Percentiles rank a stretch among this genome's conserved stretches.
Conservation (phyloP, 169 alveolate genomes). For the Plasmodium reichenowi region DNA sequence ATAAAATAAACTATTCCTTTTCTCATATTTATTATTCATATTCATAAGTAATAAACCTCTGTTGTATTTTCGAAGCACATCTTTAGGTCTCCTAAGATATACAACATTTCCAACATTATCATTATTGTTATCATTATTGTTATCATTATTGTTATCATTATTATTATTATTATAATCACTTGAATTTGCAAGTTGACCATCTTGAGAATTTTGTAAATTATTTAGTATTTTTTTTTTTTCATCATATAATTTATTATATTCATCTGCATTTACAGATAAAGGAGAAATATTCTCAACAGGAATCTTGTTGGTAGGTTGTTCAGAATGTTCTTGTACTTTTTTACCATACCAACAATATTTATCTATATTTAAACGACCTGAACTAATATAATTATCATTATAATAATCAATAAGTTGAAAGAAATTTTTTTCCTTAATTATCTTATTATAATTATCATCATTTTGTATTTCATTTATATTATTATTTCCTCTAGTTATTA, state of each 20-base stretch:
- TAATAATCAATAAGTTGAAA: conserved; percentile 30
- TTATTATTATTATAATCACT: not conserved
- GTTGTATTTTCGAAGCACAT: not conserved
- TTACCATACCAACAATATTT: conserved; percentile 71
- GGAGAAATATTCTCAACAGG: conserved; percentile 45
- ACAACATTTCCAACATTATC: no score
- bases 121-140: not conserved
- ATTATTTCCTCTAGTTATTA: no score
- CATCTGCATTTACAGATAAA: conserved; percentile 16
- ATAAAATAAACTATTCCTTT: conserved; percentile 41
- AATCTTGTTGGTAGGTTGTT: conserved; percentile 49
- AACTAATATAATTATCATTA: conserved; percentile 39
- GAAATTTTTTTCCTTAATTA: not conserved
- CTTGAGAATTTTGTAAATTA: not conserved
- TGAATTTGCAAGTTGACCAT: not conserved
- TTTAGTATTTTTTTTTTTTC: not conserved
- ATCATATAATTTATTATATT: conserved; percentile 19
- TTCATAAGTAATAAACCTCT: not conserved
- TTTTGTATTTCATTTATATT: not conserved
- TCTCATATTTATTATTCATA: conserved; percentile 9
- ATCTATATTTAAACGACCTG: conserved; percentile 1
- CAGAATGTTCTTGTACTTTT: conserved; percentile 16
- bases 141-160: not conserved
- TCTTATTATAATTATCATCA: not conserved
- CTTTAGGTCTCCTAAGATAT: no score